Percentiles rank a stretch among this genome's conserved stretches.
Evolutionary conservation across 306 rosid species (phyloP).

Genomic region (Ormosia emarginata): DNA sequence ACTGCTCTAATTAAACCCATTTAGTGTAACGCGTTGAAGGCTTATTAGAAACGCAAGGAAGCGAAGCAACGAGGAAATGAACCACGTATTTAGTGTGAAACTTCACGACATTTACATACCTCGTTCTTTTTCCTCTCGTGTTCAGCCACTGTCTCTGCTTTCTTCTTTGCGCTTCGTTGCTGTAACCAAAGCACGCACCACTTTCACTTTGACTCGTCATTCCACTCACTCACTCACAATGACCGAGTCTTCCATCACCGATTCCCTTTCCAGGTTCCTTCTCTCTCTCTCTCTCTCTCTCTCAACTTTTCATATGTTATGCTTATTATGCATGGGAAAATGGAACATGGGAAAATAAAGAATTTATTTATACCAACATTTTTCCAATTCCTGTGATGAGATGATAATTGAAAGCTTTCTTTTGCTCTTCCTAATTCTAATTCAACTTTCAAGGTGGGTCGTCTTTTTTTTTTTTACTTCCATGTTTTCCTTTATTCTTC

Average conservation of each 20-base stretch:
- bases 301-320: neutral
- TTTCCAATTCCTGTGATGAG: neutral
- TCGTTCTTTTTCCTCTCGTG: too few species aligned
- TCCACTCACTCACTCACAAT: constrained; percentile 7
- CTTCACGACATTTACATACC: too few species aligned
- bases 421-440: neutral
- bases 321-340: neutral
- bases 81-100: too few species aligned
- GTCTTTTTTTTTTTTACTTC: neutral
- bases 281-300: constrained; percentile 1
- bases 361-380: neutral
- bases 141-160: neutral
- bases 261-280: constrained; percentile 50
- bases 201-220: neutral
- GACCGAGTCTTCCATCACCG: constrained; percentile 38
- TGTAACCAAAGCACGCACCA: neutral
- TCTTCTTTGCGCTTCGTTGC: neutral
- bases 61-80: neutral
- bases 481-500: neutral
- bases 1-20: too few species aligned
- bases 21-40: neutral
- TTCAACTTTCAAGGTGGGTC: neutral
- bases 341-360: neutral
- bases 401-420: neutral
- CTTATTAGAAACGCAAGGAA: neutral